These are phyloP conservation scores for Bacidia gigantensis DNA, from an alignment of 495 filamentous ascomycete species.

Conservation along the genomic window DNA sequence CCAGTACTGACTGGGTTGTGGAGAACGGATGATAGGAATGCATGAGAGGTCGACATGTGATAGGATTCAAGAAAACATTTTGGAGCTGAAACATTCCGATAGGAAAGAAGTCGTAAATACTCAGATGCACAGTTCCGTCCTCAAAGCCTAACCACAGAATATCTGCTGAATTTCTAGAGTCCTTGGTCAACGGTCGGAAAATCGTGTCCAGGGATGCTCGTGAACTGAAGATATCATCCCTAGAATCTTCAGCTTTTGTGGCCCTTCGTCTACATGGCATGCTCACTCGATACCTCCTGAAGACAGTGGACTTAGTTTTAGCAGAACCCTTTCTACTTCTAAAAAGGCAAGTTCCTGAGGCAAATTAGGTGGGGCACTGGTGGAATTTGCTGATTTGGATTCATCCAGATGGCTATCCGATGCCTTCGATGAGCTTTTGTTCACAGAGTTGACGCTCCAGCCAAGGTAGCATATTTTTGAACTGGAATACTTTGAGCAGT, in stretches of 20 bases:
- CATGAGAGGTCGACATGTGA: slow-evolving; percentile 10
- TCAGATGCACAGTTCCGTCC: slow-evolving; percentile 65
- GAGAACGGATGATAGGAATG: slow-evolving; percentile 58
- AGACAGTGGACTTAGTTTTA: slow-evolving; percentile 61
- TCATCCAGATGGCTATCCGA: not conserved
- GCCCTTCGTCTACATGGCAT: not conserved
- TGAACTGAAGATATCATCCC: slow-evolving; percentile 56
- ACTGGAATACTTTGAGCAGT: slow-evolving; percentile 25
- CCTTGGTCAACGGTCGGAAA: slow-evolving; percentile 46
- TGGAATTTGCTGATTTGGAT: not conserved
- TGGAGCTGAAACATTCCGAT: slow-evolving; percentile 52
- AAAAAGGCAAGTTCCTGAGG: slow-evolving; percentile 63
- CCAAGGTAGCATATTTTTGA: slow-evolving; percentile 49
- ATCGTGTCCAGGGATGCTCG: slow-evolving; percentile 57
- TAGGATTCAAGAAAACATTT: slow-evolving; percentile 13
- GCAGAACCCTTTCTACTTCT: slow-evolving; percentile 67
- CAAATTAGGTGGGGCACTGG: slow-evolving; percentile 40
- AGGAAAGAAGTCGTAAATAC: slow-evolving; percentile 81
- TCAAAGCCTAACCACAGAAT: slow-evolving; percentile 67
- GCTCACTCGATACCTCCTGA: slow-evolving; percentile 44
- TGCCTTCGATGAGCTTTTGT: slow-evolving; percentile 20
- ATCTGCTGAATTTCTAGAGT: slow-evolving; percentile 60
- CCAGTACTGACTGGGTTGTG: slow-evolving; percentile 63
- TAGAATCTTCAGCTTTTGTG: slow-evolving; percentile 8
- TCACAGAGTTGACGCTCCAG: slow-evolving; percentile 58